These are phyloP conservation scores for Ogataea zsoltii DNA, from an alignment of 805 yeast genomes.

Conservation along the genomic window DNA sequence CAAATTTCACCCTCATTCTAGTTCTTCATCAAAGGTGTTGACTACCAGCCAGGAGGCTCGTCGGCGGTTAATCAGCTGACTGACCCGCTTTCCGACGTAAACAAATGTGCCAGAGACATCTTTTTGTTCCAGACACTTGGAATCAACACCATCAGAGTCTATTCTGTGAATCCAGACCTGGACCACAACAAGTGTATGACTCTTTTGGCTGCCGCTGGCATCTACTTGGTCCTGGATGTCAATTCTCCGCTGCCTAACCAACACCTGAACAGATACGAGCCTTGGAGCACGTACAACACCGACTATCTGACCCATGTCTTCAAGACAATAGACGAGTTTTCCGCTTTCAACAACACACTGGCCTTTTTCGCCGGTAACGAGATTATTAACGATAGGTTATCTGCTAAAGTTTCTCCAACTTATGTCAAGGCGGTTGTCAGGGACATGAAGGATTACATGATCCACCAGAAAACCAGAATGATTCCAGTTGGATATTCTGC, in stretches of 20 bases:
- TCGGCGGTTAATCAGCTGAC: conserved; percentile 56
- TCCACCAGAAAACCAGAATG: conserved; percentile 54
- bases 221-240: conserved; percentile 87
- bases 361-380: conserved; percentile 95
- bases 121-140: conserved; percentile 79
- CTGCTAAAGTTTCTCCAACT: conserved; percentile 68
- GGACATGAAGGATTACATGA: conserved; percentile 76
- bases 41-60: conserved; percentile 96
- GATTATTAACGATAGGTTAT: conserved; percentile 74
- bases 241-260: conserved; percentile 81
- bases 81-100: conserved; percentile 79
- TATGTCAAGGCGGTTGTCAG: conserved; percentile 77
- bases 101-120: conserved; percentile 79
- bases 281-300: conserved; percentile 81
- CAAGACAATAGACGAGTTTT: conserved; percentile 76
- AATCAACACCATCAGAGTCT: conserved; percentile 83
- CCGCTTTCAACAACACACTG: conserved; percentile 82
- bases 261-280: conserved; percentile 86
- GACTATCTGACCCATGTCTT: conserved; percentile 75
- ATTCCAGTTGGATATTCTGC: conserved; percentile 96
- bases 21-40: conserved; percentile 85
- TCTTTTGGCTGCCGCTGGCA: conserved; percentile 85
- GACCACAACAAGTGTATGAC: conserved; percentile 93
- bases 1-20: conserved; percentile 21
- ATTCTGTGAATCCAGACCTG: conserved; percentile 78